Base-by-base conservation (phyloP, 1,139 yeast species). In the Candida sanyaensis region DNA sequence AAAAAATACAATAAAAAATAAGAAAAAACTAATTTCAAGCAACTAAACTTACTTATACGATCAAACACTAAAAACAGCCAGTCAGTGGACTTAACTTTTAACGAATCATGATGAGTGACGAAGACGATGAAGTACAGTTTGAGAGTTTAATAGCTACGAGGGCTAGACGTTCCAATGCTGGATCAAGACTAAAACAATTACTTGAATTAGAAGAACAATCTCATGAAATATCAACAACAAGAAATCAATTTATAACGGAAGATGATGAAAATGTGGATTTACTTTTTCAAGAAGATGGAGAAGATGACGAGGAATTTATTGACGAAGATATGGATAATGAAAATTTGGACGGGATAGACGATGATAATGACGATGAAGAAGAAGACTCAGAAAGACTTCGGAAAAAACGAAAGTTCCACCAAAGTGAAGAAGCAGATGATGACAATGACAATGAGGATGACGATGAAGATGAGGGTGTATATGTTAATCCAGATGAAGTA, bases 101-200 rank as follows among this genome's bases (percentile, higher is more conserved):
- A n/a, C 3, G 10, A 11, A 13, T 27, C 21, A 11, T 21, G 29
- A 61, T 61, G 65, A 55, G 62, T 41, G 60, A 56, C 36, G 64
- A 59, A 30, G 70, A 67, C 26, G 82, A 80, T 42, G 42, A 29
- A 9, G 42, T 41, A 23, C 34, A 37, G 9, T 50, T 50, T 37
- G 53, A 50, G 17, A 74, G 78, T 58, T 69, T 84, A 54, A 84
- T 87, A 57, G 83, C 88, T 11, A 85, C 95, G 5, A 78, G 97
- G 53, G 71, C 83, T 49, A 77, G 91, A 54, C 82, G 99, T 46
- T 68, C 90, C 43, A 93, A 93, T 68, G 99, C 99, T 1, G 99
- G 99, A 9, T 86, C 90, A 45, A 75, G 95, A 49, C 73, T 93
- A 60, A 81, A 83, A 60, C 84, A 84, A 51, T 75, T 93, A 56